A percentile compares a stretch with the other conserved stretches of the same genome.
phyloP scores from a whole-genome alignment of 768 basidiomycete species.

The Multifurca ochricompacta region DNA sequence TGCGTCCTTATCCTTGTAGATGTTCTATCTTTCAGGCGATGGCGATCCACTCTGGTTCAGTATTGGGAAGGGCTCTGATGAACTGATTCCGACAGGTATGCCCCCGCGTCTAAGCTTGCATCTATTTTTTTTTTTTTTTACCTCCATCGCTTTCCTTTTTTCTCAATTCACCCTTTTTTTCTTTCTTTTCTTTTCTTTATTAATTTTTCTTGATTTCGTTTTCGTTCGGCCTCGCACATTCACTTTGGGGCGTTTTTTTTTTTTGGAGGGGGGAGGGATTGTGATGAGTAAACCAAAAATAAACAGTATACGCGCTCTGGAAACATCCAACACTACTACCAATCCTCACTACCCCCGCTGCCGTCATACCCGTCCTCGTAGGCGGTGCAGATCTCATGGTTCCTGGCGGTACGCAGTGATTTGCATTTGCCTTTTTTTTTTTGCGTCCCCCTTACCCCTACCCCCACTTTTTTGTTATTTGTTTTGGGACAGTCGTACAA shows the following conservation, averaged over 20 bases:
- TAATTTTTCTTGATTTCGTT: no score
- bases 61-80: constrained; percentile 56
- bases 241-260: no score
- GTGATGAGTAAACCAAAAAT: no score
- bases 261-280: no score
- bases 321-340: constrained; percentile 63
- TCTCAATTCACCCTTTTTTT: neutral
- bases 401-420: constrained; percentile 59
- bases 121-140: no score
- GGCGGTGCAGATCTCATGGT: constrained; percentile 88
- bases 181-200: neutral
- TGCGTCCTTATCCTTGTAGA: constrained; percentile 31
- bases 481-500: constrained; percentile 49
- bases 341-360: constrained; percentile 57
- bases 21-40: constrained; percentile 52
- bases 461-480: no score
- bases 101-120: no score
- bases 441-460: neutral
- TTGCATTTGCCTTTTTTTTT: no score
- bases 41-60: constrained; percentile 79
- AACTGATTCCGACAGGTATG: constrained; percentile 62
- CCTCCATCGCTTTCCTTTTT: no score
- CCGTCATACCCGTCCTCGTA: constrained; percentile 62
- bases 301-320: constrained; percentile 67
- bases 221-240: no score